Evolutionary conservation across 2,329 filamentous ascomycete genomes (phyloP).

Genomic region (Diaporthe aspalathi): DNA sequence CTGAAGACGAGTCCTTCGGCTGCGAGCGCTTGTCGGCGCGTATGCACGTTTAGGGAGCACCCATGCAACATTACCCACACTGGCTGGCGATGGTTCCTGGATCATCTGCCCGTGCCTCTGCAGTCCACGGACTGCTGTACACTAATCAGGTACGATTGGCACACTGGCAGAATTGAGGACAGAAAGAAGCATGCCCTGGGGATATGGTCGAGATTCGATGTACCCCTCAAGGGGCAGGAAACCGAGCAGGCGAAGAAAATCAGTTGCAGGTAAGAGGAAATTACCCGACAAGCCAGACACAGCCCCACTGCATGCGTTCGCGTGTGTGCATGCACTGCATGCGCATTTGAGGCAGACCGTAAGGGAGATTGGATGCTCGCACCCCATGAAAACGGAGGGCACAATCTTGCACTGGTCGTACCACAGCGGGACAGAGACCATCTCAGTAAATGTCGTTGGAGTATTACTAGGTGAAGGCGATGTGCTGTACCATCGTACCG

Average conservation of each 20-base stretch:
- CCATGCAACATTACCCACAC: slow-evolving; percentile 18
- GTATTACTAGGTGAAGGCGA: no score
- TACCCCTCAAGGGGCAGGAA: not conserved
- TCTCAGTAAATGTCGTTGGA: no score
- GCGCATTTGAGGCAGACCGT: slow-evolving; percentile 5
- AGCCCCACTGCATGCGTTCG: slow-evolving; percentile 5
- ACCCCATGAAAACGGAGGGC: no score
- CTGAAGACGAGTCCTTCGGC: slow-evolving; percentile 4
- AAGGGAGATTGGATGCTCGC: not conserved
- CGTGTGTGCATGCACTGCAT: slow-evolving; percentile 19
- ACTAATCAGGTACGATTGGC: not conserved
- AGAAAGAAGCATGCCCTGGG: no score
- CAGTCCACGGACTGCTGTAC: not conserved
- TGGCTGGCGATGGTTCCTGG: slow-evolving; percentile 13
- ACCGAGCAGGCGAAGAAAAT: not conserved
- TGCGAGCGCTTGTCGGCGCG: slow-evolving; percentile 30
- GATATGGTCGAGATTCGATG: not conserved
- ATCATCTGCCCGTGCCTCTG: not conserved
- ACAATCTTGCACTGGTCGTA: no score
- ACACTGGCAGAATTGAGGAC: not conserved
- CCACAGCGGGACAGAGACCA: no score
- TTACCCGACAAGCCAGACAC: not conserved
- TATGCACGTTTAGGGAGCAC: slow-evolving; percentile 26
- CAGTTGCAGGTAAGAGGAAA: not conserved
- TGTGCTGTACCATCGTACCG: no score